These are phyloP conservation scores for Imleria badia DNA, from an alignment of 768 basidiomycete species.

Conservation along the genomic window DNA sequence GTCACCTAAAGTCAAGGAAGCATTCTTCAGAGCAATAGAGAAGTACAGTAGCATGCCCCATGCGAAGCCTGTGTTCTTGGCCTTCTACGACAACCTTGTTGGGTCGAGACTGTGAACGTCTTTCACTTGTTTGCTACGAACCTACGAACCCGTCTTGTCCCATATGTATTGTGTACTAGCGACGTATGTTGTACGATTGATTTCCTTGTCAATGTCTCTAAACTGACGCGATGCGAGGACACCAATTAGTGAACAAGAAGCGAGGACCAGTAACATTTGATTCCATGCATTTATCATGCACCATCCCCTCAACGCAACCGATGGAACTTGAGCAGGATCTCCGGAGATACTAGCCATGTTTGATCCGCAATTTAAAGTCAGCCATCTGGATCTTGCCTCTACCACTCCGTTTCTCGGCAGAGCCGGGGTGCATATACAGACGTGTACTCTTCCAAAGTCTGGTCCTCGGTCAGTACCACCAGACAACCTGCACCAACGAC, in stretches of 20 bases:
- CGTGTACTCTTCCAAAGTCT: conserved; percentile 79
- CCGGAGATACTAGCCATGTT: conserved; percentile 92
- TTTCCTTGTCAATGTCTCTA: no score
- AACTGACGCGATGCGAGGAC: no score
- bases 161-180: neutral
- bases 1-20: conserved; percentile 15
- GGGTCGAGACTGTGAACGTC: neutral
- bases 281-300: conserved; percentile 33
- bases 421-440: conserved; percentile 79
- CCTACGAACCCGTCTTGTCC: neutral
- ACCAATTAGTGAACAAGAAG: no score
- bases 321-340: conserved; percentile 91
- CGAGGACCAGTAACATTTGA: neutral
- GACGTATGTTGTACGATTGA: neutral
- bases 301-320: conserved; percentile 62
- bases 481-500: conserved; percentile 80
- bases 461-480: conserved; percentile 75
- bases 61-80: conserved; percentile 9
- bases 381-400: conserved; percentile 79
- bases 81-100: conserved; percentile 16
- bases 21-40: conserved; percentile 9
- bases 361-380: conserved; percentile 76
- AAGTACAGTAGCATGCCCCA: conserved; percentile 6
- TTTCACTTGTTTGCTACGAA: neutral
- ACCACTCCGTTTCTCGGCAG: conserved; percentile 80